These are phyloP conservation scores for Rhododendron vialii DNA, from an alignment of 148 eudicot genomes.

Conservation along the genomic window DNA sequence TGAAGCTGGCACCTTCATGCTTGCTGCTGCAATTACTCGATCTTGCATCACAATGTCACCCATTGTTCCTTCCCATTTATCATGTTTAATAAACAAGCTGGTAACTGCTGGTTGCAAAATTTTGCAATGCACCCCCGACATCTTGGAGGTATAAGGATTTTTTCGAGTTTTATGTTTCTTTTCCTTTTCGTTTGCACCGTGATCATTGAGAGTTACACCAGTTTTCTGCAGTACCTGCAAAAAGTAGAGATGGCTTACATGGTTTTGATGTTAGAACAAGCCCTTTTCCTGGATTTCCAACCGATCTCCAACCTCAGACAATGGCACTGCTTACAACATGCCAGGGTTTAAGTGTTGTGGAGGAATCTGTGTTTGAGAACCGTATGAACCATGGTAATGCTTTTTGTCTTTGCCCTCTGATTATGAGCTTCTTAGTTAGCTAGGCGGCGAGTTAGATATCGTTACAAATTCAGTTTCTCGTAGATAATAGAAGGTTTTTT, in stretches of 20 bases:
- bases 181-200: neutral
- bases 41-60: constrained; percentile 23
- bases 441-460: neutral
- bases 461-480: neutral
- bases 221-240: constrained; percentile 11
- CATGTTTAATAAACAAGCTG: constrained; percentile 15
- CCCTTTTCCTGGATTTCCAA: constrained; percentile 23
- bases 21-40: constrained; percentile 26
- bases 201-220: neutral
- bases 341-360: constrained; percentile 12
- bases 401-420: neutral
- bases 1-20: constrained; percentile 20
- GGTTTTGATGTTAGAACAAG: constrained; percentile 9
- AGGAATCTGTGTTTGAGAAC: constrained; percentile 28
- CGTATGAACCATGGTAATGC: constrained; percentile 20
- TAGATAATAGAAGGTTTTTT: neutral
- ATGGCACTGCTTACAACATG: constrained; percentile 26
- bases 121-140: neutral
- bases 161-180: neutral
- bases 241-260: neutral
- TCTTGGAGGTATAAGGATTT: constrained; percentile 4
- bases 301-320: constrained; percentile 27
- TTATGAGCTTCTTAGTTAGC: neutral
- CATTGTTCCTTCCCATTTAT: constrained; percentile 6
- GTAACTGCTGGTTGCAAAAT: constrained; percentile 14